Evolutionary conservation across 495 filamentous ascomycete species (phyloP).

Genomic region (Annulohypoxylon maeteangense): DNA sequence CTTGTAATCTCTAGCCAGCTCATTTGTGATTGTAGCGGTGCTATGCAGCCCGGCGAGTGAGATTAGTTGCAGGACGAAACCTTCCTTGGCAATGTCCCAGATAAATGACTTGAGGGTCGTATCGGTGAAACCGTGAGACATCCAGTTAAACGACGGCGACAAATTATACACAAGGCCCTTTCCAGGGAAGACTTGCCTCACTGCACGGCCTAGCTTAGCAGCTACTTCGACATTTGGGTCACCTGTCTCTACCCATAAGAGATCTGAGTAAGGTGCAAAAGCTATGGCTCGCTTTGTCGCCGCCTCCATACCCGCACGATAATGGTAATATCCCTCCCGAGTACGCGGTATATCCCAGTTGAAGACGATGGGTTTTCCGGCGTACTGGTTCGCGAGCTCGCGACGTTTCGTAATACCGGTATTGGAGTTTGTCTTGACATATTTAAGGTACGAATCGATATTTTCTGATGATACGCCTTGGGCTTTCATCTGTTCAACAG

Average conservation of each 20-base stretch:
- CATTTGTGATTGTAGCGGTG: slow-evolving; percentile 85
- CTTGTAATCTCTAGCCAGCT: slow-evolving; percentile 86
- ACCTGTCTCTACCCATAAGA: slow-evolving; percentile 97
- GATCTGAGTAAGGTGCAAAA: slow-evolving; percentile 92
- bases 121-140: slow-evolving; percentile 88
- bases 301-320: slow-evolving; percentile 84
- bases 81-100: slow-evolving; percentile 94
- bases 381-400: slow-evolving; percentile 70
- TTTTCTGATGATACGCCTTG: slow-evolving; percentile 68
- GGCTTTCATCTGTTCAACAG: slow-evolving; percentile 74
- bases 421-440: slow-evolving; percentile 70
- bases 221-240: slow-evolving; percentile 84
- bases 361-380: slow-evolving; percentile 75
- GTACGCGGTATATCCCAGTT: slow-evolving; percentile 94
- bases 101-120: slow-evolving; percentile 85
- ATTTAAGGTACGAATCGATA: slow-evolving; percentile 71
- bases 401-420: slow-evolving; percentile 81
- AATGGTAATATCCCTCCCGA: slow-evolving; percentile 96
- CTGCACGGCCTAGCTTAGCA: slow-evolving; percentile 75
- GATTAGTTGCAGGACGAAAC: slow-evolving; percentile 93
- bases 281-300: slow-evolving; percentile 92
- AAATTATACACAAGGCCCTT: slow-evolving; percentile 98
- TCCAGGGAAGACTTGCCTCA: slow-evolving; percentile 70
- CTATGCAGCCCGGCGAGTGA: slow-evolving; percentile 90
- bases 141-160: slow-evolving; percentile 97